Evolutionary conservation across 2,329 filamentous ascomycete species (phyloP).

Genomic region (Penicillium occitanis): DNA sequence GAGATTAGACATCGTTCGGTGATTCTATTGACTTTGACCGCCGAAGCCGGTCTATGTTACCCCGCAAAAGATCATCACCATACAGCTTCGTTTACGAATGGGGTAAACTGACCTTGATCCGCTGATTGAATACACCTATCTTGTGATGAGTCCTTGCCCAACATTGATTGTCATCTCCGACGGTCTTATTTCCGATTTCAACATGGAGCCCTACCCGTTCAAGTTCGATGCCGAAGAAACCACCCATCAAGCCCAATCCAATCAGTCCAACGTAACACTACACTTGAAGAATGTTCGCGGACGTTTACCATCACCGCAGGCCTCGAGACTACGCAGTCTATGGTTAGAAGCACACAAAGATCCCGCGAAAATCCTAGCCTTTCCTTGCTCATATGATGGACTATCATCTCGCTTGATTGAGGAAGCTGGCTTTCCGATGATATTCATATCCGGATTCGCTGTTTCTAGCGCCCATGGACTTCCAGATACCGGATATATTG

Average conservation of each 20-base stretch:
- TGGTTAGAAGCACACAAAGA: constrained; percentile 44
- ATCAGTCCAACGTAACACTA: neutral
- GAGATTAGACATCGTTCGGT: neutral
- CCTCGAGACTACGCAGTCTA: constrained; percentile 35
- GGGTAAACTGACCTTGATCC: neutral
- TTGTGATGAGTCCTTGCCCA: neutral
- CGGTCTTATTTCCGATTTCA: neutral
- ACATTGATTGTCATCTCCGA: neutral
- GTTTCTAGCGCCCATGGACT: constrained; percentile 45
- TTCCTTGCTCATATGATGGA: constrained; percentile 47
- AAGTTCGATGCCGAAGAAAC: constrained; percentile 12
- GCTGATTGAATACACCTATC: neutral
- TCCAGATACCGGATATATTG: constrained; percentile 53
- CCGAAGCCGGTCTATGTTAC: neutral
- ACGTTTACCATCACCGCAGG: constrained; percentile 4
- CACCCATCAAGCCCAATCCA: neutral
- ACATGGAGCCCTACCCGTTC: constrained; percentile 20
- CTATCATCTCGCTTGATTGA: constrained; percentile 47
- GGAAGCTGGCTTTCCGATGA: constrained; percentile 49
- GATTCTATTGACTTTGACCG: neutral
- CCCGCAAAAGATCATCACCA: neutral
- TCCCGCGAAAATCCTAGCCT: constrained; percentile 47
- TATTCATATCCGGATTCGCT: constrained; percentile 48
- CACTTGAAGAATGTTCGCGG: constrained; percentile 19
- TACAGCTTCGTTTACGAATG: neutral